Percentiles rank a stretch among this genome's conserved stretches.
Conservation (phyloP, 345 rosid species). For the thale cress (Arabidopsis thaliana) region DNA sequence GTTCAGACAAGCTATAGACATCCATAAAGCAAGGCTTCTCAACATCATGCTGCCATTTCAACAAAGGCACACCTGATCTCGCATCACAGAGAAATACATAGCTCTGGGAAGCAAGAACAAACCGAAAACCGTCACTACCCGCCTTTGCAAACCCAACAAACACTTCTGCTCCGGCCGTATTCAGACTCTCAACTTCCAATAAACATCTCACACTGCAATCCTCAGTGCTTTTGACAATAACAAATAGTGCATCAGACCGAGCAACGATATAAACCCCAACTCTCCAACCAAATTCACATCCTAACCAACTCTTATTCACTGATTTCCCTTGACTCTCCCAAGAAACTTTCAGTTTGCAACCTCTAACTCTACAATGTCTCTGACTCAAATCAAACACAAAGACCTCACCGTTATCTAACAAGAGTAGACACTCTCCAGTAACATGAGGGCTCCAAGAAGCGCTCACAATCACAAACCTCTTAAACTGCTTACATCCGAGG, state of each 20-base stretch:
- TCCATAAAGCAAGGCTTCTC: slow-evolving; percentile 60
- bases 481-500: slow-evolving; percentile 58
- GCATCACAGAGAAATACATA: slow-evolving; percentile 67
- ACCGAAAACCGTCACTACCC: slow-evolving; percentile 55
- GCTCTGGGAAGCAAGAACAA: slow-evolving; percentile 58
- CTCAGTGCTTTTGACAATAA: slow-evolving; percentile 55
- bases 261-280: slow-evolving; percentile 59
- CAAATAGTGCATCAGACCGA: slow-evolving; percentile 63
- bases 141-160: slow-evolving; percentile 60
- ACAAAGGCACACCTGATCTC: slow-evolving; percentile 57
- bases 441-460: slow-evolving; percentile 67
- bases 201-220: slow-evolving; percentile 50
- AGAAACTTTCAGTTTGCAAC: slow-evolving; percentile 51
- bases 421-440: slow-evolving; percentile 53
- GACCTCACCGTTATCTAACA: slow-evolving; percentile 66
- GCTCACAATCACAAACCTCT: slow-evolving; percentile 49
- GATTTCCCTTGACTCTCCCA: slow-evolving; percentile 49
- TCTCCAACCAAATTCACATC: slow-evolving; percentile 71
- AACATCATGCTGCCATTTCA: slow-evolving; percentile 71
- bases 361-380: slow-evolving; percentile 45
- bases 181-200: slow-evolving; percentile 56
- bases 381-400: slow-evolving; percentile 63
- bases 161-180: slow-evolving; percentile 46
- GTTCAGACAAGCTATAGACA: slow-evolving; percentile 61
- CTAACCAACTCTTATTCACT: slow-evolving; percentile 55